Conservation (phyloP, 2,329 filamentous ascomycete genomes). For the Dryadomyces quercus-mongolicae region DNA sequence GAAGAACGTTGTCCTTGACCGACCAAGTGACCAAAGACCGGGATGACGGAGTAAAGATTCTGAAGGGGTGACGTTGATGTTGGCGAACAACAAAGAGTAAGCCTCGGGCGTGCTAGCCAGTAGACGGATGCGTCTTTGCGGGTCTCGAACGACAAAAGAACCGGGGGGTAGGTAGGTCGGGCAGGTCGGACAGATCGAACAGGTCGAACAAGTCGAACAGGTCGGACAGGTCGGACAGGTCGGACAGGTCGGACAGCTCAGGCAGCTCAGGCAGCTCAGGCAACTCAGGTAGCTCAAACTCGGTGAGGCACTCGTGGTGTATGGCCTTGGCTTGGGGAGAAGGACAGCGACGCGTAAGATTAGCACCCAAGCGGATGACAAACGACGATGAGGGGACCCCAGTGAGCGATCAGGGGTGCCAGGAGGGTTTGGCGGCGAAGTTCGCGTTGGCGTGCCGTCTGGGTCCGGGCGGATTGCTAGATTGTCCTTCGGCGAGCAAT, state of each 20-base stretch:
- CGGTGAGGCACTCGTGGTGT: neutral
- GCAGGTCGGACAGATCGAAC: no score
- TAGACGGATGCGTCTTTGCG: neutral
- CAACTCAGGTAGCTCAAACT: neutral
- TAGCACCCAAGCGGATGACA: neutral
- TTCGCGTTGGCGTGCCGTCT: neutral
- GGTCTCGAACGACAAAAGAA: neutral
- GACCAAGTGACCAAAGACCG: neutral
- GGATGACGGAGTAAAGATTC: no score
- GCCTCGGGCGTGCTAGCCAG: neutral
- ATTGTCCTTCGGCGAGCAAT: neutral
- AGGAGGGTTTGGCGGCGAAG: no score
- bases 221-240: neutral
- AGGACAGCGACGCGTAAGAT: slow-evolving; percentile 1
- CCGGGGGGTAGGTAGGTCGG: no score
- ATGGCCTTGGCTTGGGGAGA: neutral
- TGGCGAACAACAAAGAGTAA: neutral
- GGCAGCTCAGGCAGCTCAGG: neutral
- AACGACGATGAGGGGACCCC: neutral
- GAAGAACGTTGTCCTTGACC: neutral
- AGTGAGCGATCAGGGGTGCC: neutral
- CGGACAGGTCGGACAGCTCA: no score
- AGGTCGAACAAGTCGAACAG: neutral
- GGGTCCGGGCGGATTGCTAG: neutral
- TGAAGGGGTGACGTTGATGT: no score